Base-by-base conservation (phyloP, 23 red algal genomes). In the Gracilaria gracilis region DNA sequence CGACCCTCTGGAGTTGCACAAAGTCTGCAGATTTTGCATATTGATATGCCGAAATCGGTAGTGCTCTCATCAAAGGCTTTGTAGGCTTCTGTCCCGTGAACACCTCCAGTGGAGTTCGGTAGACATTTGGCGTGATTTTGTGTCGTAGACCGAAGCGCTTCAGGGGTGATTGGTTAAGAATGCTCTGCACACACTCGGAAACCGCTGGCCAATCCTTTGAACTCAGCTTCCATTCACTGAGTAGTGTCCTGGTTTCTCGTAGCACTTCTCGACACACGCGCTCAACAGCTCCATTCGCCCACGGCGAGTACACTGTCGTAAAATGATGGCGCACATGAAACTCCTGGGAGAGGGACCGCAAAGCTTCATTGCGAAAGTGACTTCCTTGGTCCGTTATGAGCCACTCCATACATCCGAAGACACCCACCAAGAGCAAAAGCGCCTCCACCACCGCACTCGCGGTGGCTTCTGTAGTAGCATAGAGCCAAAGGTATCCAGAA, bases 251-350 rank as follows among this genome's bases (percentile, higher is more conserved):
- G 11, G 5, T 7, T 11, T 4, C 42, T 46, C 42, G 4, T 46
- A 46, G 4, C 11, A 88, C 84, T 32, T 88, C 66, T 37, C 67
- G 34, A n/a, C 84, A 88, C 4, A 88, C 64, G 1, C 66, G 47
- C 39, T 88, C 84, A 32, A 88, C 84, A 9, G 62, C 31, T 31
- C 84, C 62, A 12, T 88, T 88, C 14, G 64, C 84, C 81, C 81
- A 84, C 4, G 81, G 83, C n/a, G 20, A 2, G 50, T 87, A 7
- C 58, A 17, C 21, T 64, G 23, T 64, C 3, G 27, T 64, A 7
- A 64, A 29, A 7, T 64, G 58, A 29, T 64, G 58, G 15, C 16
- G 4, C 3, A 6, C 21, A 5, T 64, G 4, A 3, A 64, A 15
- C 58, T 27, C 23, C 15, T 64, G 6, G 4, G 23, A 3, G 15